Evolutionary conservation across 2,329 filamentous ascomycete species (phyloP).

Genomic region (Ceratocystis colombiana): DNA sequence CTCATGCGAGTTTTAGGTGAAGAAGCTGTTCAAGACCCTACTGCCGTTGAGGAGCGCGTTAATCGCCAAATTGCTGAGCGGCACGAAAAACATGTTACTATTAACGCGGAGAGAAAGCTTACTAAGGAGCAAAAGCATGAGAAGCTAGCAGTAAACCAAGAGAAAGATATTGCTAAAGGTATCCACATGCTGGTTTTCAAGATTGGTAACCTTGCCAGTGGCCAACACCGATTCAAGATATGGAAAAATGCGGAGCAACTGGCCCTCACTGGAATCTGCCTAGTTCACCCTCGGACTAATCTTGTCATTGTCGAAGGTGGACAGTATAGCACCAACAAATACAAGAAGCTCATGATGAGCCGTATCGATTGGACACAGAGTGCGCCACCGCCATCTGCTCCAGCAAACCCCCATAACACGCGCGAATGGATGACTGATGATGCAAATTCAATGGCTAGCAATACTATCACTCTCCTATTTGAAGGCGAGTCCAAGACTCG

Average conservation of each 20-base stretch:
- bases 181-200: constrained; percentile 82
- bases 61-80: constrained; percentile 88
- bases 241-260: constrained; percentile 85
- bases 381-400: constrained; percentile 52
- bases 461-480: constrained; percentile 76
- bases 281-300: constrained; percentile 82
- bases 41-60: constrained; percentile 88
- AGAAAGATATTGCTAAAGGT: constrained; percentile 77
- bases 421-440: constrained; percentile 70
- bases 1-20: constrained; percentile 95
- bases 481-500: constrained; percentile 78
- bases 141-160: constrained; percentile 73
- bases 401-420: constrained; percentile 51
- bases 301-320: constrained; percentile 89
- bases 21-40: constrained; percentile 79
- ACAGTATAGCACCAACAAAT: constrained; percentile 67
- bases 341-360: constrained; percentile 86
- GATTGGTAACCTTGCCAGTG: constrained; percentile 79
- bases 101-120: constrained; percentile 77
- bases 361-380: constrained; percentile 96
- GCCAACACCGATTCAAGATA: constrained; percentile 88
- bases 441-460: constrained; percentile 69
- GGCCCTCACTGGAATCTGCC: constrained; percentile 75
- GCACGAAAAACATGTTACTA: constrained; percentile 61
- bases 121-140: constrained; percentile 79